phyloP scores from a whole-genome alignment of 345 rosid species.

The Carallia pectinifolia region DNA sequence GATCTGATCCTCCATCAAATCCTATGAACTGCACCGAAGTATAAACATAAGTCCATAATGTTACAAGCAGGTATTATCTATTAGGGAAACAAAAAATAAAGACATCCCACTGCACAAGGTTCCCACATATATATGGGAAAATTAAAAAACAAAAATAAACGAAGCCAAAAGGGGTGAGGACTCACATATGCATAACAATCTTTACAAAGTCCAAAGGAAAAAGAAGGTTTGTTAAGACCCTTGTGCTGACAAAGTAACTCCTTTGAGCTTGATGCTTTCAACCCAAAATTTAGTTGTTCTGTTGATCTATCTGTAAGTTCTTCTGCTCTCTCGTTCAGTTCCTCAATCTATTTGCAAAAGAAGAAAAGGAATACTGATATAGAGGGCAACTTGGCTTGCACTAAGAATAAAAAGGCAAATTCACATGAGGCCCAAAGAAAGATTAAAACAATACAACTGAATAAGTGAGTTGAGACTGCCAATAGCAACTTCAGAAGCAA shows the following conservation, averaged over 20 bases:
- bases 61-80: background rate
- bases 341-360: conserved; percentile 56
- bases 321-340: conserved; percentile 55
- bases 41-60: conserved; percentile 10
- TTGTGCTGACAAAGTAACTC: conserved; percentile 68
- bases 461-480: background rate
- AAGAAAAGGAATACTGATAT: background rate
- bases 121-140: background rate
- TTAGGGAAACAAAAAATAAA: no score
- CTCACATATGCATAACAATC: conserved; percentile 67
- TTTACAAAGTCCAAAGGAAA: conserved; percentile 68
- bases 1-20: conserved; percentile 81
- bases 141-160: background rate
- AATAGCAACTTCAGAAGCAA: background rate
- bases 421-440: background rate
- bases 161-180: conserved; percentile 10
- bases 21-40: conserved; percentile 62
- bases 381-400: no score
- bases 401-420: no score
- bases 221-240: conserved; percentile 34
- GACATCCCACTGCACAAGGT: no score
- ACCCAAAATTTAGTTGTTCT: conserved; percentile 25
- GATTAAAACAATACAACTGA: background rate
- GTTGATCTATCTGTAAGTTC: conserved; percentile 39
- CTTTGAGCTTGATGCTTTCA: conserved; percentile 25